Conservation (phyloP, 1,284 basidiomycete species). For the Apiotrichum gracile region DNA sequence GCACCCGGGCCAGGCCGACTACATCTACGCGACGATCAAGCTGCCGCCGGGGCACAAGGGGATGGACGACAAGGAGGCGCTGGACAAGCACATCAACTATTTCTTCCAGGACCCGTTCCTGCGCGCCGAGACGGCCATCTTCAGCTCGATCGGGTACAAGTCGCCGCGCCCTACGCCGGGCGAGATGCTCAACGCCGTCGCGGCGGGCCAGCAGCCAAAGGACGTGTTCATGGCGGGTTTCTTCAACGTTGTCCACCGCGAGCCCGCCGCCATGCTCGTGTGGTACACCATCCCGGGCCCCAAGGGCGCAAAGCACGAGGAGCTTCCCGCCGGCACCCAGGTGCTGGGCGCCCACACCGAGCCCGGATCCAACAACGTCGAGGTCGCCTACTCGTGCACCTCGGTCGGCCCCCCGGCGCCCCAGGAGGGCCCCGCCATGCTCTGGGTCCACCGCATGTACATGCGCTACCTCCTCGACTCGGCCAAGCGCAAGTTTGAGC, state of each 20-base stretch:
- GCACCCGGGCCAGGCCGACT: no score
- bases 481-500: not conserved
- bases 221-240: not conserved
- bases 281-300: not conserved
- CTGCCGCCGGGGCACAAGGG: no score
- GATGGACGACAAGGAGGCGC: no score
- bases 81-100: no score
- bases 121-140: not conserved
- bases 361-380: not conserved
- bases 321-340: not conserved
- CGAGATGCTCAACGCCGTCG: not conserved
- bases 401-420: not conserved
- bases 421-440: not conserved
- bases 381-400: not conserved
- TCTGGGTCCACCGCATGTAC: not conserved
- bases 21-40: no score
- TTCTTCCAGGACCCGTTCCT: not conserved
- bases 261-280: not conserved
- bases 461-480: not conserved
- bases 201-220: not conserved
- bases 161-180: not conserved
- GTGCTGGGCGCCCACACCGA: not conserved
- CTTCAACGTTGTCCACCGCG: not conserved
- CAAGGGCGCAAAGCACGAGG: not conserved
- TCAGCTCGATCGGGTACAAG: not conserved